Evolutionary conservation across 768 basidiomycete species (phyloP), one percentile per base, ranked within the genome.

Genomic region (Russula sp.): DNA sequence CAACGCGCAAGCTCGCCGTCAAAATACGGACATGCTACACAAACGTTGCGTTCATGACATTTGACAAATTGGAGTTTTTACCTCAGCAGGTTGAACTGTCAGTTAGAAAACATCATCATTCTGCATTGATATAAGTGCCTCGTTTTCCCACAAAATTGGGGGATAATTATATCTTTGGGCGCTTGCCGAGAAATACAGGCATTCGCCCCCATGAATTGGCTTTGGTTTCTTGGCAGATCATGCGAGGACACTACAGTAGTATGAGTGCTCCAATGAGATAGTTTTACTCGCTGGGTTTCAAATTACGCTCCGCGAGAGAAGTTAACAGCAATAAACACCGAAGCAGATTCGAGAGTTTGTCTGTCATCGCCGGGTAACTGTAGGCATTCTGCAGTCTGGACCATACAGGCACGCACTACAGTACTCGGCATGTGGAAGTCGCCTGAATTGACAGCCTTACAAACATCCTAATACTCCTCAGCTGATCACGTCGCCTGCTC

Each of bases 221-320:
- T 50, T 49, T 34, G 34, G 11, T 50, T 38, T 34, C 34, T 51
- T 59, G 51, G 44, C n/a, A 24, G 46, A 16, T 2, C 5, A 26
- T 34, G 51, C 36, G 14, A 30, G 28, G 8, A 22, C 34, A 38
- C 30, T 59, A 22, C 34, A 38, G 22, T 59, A 52, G 6, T 34
- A 36, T 48, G 48, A 42, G 46, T 49, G 46, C 18, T 30, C 3
- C n/a, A 48, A 53, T 16, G 46, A 54, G 44, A 16, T 36, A 54
- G 38, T 34, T 18, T 13, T 22, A 62, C 48, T 67, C 66, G 66
- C 66, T 67, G 66, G 64, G 66, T 67, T 67, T 59, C 14, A 67
- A 67, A 67, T 67, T 67, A 51, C 44, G 49, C 66, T 66, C 64
- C 64, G 66, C 66, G 66, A 65, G 59, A 58, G 49, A 64, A 55